Evolutionary conservation across 2,329 filamentous ascomycete genomes (phyloP), one percentile per base, ranked within the genome.

Genomic region (Phialophora chinensis): DNA sequence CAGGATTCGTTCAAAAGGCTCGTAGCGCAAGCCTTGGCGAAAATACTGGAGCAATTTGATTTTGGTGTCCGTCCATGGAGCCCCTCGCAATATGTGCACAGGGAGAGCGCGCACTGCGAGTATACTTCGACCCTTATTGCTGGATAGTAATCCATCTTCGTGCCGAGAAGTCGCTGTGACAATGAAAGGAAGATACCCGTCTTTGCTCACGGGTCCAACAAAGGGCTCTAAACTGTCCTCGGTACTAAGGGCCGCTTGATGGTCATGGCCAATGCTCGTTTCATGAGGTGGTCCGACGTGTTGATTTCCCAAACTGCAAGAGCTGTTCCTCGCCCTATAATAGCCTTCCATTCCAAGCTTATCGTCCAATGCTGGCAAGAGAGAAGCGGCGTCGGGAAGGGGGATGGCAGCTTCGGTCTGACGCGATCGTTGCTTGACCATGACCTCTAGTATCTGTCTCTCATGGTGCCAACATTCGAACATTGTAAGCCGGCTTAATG

Each of bases 31-130:
- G 20, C 74, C 72, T 29, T 75, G 57, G 14, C 78, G 78, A 25
- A 82, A 70, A 55, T 76, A 73, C 65, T 79, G 77, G 1, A 82
- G 73, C 38, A 77, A 74, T 3, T 62, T 63, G 3, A 79, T 60
- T 25, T 78, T 74, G 1, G 74, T 68, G 0, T 71, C 61, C 0
- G 70, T 73, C 58, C 76, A 78, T 12, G 71, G 69, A 5, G 62
- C 70, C 12, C 75, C 76, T 7, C 70, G 63, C 2, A 82, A 75
- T 1, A 82, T 63, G 57, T 74, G 69, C 17, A 72, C 68, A 3
- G 78, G 77, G 33, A 80, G 76, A 6, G 75, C 42, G 61, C 73
- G 49, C 61, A 76, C 63, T 27, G 73, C 63, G 5, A 69, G 63
- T 59, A 73, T 70, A 52, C 73, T 77, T 11, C n/a, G 38, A 7